Percentiles rank a stretch among this genome's conserved stretches.
Conservation (phyloP, 495 filamentous ascomycete genomes). For the Thozetella sp. region DNA sequence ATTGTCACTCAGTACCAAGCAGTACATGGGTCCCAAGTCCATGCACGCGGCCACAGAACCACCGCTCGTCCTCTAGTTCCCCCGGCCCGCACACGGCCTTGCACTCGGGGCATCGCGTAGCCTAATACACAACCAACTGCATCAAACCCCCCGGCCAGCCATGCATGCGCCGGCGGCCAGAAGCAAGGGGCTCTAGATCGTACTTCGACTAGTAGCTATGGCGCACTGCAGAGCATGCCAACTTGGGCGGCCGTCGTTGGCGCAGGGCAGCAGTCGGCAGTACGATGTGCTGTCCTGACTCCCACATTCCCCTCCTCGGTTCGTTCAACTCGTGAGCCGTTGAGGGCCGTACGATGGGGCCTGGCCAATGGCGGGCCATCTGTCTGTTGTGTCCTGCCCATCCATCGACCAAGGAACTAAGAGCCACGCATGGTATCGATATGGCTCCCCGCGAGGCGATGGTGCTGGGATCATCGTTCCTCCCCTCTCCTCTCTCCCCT, state of each 20-base stretch:
- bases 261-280: not conserved
- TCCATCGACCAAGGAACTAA: no score
- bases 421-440: no score
- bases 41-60: not conserved
- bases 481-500: no score
- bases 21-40: not conserved
- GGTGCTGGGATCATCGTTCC: no score
- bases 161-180: not conserved
- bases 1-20: not conserved
- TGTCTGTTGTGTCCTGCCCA: no score
- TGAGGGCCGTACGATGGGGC: no score
- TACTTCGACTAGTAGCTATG: not conserved
- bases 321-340: no score
- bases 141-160: not conserved
- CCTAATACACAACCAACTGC: not conserved
- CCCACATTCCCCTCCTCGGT: not conserved
- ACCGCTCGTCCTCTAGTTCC: not conserved
- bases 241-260: not conserved
- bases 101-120: no score
- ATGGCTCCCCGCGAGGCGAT: no score
- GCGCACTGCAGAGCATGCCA: not conserved
- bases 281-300: not conserved
- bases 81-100: not conserved
- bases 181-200: not conserved
- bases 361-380: no score